phyloP scores from a whole-genome alignment of 2,329 filamentous ascomycete species.

The Neonectria magnoliae region DNA sequence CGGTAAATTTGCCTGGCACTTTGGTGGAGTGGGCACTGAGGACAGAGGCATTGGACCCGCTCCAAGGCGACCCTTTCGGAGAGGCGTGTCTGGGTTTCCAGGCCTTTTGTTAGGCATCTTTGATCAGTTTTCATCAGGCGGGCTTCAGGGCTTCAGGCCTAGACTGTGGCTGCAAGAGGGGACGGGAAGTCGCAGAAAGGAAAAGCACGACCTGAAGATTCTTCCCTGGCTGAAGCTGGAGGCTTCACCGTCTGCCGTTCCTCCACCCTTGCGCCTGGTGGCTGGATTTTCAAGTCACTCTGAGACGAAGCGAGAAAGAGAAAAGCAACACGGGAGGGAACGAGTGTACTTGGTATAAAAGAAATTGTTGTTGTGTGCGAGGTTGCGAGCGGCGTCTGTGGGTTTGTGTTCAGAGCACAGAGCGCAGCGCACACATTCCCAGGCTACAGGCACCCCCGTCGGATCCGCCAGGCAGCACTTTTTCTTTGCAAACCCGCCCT shows the following conservation, averaged over 20 bases:
- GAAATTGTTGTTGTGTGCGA: conserved; percentile 32
- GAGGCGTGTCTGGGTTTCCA: conserved; percentile 21
- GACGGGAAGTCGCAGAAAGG: conserved; percentile 24
- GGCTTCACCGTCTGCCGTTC: conserved; percentile 21
- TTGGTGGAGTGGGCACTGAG: conserved; percentile 29
- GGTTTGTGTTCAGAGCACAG: conserved; percentile 34
- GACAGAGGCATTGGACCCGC: conserved; percentile 25
- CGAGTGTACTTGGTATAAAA: conserved; percentile 7
- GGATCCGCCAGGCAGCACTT: conserved; percentile 19
- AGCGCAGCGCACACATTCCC: conserved; percentile 11
- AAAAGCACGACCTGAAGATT: conserved; percentile 16
- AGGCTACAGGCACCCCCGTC: conserved; percentile 32
- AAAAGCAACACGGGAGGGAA: conserved; percentile 30
- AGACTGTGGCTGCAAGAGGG: conserved; percentile 25
- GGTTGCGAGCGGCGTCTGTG: conserved; percentile 27
- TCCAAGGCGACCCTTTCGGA: conserved; percentile 29
- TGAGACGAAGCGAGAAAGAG: conserved; percentile 30
- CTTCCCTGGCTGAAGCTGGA: conserved; percentile 12
- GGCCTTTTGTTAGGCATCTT: conserved; percentile 14
- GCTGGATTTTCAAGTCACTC: conserved; percentile 22
- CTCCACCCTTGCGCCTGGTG: conserved; percentile 30
- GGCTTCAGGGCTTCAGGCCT: conserved; percentile 4
- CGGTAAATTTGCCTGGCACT: conserved; percentile 48
- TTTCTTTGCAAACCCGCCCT: conserved; percentile 11
- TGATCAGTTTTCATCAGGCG: conserved; percentile 25